A percentile compares a stretch with the other conserved stretches of the same genome.
phyloP scores from a whole-genome alignment of 192 early-diverging fungal genomes.

The Oehlia diaphana region DNA sequence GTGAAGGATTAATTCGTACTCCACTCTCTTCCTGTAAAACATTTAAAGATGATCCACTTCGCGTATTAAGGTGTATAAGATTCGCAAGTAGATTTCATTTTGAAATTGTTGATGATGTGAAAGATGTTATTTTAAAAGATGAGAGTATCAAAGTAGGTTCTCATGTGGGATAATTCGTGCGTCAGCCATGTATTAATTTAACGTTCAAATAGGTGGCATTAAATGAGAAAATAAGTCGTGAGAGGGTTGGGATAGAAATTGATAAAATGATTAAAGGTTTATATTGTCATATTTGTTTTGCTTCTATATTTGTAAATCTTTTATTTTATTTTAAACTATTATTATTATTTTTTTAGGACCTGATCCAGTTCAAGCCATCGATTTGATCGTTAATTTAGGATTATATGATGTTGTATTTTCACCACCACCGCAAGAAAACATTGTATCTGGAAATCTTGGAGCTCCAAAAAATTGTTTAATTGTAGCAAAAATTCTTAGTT shows the following conservation, averaged over 20 bases:
- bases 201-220: slow-evolving; percentile 52
- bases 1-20: slow-evolving; percentile 75
- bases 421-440: slow-evolving; percentile 36
- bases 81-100: slow-evolving; percentile 94
- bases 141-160: slow-evolving; percentile 51
- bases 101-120: slow-evolving; percentile 66
- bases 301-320: neutral
- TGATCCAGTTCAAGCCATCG: slow-evolving; percentile 38
- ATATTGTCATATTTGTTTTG: neutral
- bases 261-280: slow-evolving; percentile 86
- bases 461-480: slow-evolving; percentile 40
- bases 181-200: neutral
- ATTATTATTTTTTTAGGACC: slow-evolving; percentile 27
- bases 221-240: slow-evolving; percentile 82
- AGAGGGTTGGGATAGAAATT: slow-evolving; percentile 89
- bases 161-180: neutral
- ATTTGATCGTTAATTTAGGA: slow-evolving; percentile 40
- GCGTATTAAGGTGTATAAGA: slow-evolving; percentile 89
- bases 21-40: slow-evolving; percentile 88
- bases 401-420: slow-evolving; percentile 51
- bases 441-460: slow-evolving; percentile 28
- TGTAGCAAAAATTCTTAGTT: slow-evolving; percentile 44
- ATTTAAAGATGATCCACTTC: slow-evolving; percentile 92
- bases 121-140: slow-evolving; percentile 51
- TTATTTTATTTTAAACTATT: neutral